A percentile compares a stretch with the other conserved stretches of the same genome.
phyloP scores from a whole-genome alignment of 106 monocot species.

The Allium sativum region DNA sequence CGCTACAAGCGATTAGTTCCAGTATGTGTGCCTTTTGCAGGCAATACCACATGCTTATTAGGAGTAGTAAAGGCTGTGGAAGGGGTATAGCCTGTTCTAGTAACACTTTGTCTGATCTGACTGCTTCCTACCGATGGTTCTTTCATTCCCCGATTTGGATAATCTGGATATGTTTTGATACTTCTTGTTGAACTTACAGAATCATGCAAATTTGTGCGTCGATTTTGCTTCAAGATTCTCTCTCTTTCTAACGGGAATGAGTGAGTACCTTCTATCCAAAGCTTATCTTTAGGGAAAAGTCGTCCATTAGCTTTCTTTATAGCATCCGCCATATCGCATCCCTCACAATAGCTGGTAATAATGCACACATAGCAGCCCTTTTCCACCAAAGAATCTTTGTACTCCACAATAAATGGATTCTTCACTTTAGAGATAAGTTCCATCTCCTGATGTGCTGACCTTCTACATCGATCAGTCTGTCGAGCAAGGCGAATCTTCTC shows the following conservation, averaged over 20 bases:
- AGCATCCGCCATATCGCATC: too few relatives aligned
- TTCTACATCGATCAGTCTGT: too few relatives aligned
- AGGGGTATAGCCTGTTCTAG: slow-evolving; percentile 25
- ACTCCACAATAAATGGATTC: too few relatives aligned
- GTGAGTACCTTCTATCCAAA: slow-evolving; percentile 4
- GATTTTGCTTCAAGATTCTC: slow-evolving; percentile 26
- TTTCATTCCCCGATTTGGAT: slow-evolving; percentile 23
- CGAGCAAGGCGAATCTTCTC: too few relatives aligned
- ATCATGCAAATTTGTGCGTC: slow-evolving; percentile 14
- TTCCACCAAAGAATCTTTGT: too few relatives aligned
- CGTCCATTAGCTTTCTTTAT: too few relatives aligned
- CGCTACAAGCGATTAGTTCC: slow-evolving; percentile 17
- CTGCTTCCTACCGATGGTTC: slow-evolving; percentile 39
- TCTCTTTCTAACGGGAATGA: slow-evolving; percentile 33
- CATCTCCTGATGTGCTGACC: too few relatives aligned
- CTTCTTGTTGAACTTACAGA: slow-evolving; percentile 42
- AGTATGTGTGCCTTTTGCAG: slow-evolving; percentile 28
- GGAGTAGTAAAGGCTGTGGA: slow-evolving; percentile 39
- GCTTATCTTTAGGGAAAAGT: too few relatives aligned
- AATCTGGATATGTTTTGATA: slow-evolving; percentile 35
- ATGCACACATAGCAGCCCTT: too few relatives aligned
- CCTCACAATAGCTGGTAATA: too few relatives aligned
- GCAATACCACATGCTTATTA: slow-evolving; percentile 24
- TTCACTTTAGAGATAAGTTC: too few relatives aligned
- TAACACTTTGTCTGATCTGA: slow-evolving; percentile 25